phyloP scores from a whole-genome alignment of 2,329 filamentous ascomycete genomes.

The Fusarium sp. region DNA sequence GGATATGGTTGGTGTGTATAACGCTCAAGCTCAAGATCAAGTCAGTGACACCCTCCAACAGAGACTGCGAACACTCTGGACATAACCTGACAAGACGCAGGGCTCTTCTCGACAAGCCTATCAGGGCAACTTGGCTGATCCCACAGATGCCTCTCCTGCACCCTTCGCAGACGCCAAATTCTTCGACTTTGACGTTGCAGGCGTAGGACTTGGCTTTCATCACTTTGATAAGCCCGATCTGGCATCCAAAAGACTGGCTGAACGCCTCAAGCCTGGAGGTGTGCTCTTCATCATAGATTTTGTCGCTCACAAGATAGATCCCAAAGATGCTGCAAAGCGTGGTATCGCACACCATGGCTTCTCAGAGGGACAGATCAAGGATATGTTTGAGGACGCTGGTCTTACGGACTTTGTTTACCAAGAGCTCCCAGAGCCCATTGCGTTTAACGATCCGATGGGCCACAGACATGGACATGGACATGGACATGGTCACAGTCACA shows the following conservation, averaged over 20 bases:
- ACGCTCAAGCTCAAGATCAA: slow-evolving; percentile 67
- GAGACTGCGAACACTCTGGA: not conserved
- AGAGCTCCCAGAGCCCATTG: slow-evolving; percentile 63
- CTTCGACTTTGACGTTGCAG: slow-evolving; percentile 75
- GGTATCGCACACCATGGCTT: slow-evolving; percentile 77
- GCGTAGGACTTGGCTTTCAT: slow-evolving; percentile 72
- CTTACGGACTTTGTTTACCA: slow-evolving; percentile 68
- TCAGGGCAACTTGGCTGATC: slow-evolving; percentile 67
- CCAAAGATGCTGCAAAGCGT: slow-evolving; percentile 46
- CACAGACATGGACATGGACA: slow-evolving; percentile 21
- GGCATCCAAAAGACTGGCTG: slow-evolving; percentile 68
- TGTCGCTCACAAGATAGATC: slow-evolving; percentile 61
- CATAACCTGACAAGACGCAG: slow-evolving; percentile 29
- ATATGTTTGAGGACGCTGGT: slow-evolving; percentile 74
- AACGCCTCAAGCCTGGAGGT: slow-evolving; percentile 73
- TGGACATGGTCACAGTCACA: not conserved
- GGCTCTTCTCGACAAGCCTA: slow-evolving; percentile 64
- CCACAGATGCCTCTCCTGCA: slow-evolving; percentile 60
- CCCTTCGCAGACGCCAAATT: slow-evolving; percentile 71
- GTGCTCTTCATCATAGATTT: slow-evolving; percentile 77
- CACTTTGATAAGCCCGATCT: slow-evolving; percentile 75
- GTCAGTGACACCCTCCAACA: slow-evolving; percentile 48
- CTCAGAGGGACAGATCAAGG: slow-evolving; percentile 66
- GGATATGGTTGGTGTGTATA: slow-evolving; percentile 77
- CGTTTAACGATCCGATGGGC: slow-evolving; percentile 50